phyloP scores from a whole-genome alignment of 768 basidiomycete genomes.

The Pleurotus pulmonarius region DNA sequence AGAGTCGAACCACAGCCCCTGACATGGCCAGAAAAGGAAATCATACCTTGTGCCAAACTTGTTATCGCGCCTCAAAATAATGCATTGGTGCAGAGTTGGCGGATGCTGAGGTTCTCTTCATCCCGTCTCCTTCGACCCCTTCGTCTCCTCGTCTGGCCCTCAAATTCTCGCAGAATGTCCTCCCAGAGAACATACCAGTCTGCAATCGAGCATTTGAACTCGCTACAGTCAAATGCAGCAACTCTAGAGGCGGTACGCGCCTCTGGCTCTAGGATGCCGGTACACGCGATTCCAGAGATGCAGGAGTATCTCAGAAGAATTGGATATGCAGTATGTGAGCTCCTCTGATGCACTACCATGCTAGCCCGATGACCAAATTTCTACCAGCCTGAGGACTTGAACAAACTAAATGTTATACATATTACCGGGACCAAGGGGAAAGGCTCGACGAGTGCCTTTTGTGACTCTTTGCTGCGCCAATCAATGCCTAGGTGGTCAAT shows the following conservation, averaged over 20 bases:
- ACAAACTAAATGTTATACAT: slow-evolving; percentile 89
- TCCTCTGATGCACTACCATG: background rate
- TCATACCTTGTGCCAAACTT: slow-evolving; percentile 1
- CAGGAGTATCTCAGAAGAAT: slow-evolving; percentile 83
- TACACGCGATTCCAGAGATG: slow-evolving; percentile 83
- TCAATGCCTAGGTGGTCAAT: slow-evolving; percentile 74
- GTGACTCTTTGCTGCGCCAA: slow-evolving; percentile 79
- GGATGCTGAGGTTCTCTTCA: slow-evolving; percentile 16
- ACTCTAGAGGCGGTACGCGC: slow-evolving; percentile 80
- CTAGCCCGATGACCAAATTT: slow-evolving; percentile 2
- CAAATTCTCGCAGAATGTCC: slow-evolving; percentile 42
- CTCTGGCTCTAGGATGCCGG: slow-evolving; percentile 55
- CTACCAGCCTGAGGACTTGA: slow-evolving; percentile 73
- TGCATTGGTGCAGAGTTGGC: slow-evolving; percentile 15
- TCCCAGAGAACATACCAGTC: slow-evolving; percentile 60
- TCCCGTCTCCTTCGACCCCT: slow-evolving; percentile 21
- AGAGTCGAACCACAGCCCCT: slow-evolving; percentile 2
- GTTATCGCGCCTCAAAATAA: slow-evolving; percentile 2
- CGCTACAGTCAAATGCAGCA: slow-evolving; percentile 92
- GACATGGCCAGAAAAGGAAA: background rate
- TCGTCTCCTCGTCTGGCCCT: background rate
- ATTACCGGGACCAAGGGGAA: slow-evolving; percentile 99
- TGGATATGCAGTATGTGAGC: slow-evolving; percentile 70
- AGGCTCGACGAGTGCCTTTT: slow-evolving; percentile 94
- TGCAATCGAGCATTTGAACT: slow-evolving; percentile 70